phyloP scores from a whole-genome alignment of 306 rosid species.

The Vigna hirtella region DNA sequence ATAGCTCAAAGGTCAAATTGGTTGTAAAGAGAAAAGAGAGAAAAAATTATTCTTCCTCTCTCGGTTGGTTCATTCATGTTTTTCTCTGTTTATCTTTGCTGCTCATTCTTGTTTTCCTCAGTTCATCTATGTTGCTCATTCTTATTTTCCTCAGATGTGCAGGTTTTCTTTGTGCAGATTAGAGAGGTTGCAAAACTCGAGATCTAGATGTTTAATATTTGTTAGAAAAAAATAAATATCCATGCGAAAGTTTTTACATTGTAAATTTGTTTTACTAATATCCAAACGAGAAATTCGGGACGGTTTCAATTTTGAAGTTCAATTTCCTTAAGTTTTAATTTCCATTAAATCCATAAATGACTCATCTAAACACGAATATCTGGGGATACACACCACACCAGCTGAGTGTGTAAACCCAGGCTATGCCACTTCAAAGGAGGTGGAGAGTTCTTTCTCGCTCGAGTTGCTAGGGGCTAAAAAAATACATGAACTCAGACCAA shows the following conservation, averaged over 20 bases:
- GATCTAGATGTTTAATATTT: constrained; percentile 68
- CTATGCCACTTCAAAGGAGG: background rate
- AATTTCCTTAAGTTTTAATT: background rate
- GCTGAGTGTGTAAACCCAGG: background rate
- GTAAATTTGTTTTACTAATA: background rate
- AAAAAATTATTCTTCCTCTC: too few species aligned
- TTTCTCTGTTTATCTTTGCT: too few species aligned
- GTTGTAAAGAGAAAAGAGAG: too few species aligned
- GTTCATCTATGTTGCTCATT: too few species aligned
- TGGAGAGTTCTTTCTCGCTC: background rate
- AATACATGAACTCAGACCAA: background rate
- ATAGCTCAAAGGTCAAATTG: too few species aligned
- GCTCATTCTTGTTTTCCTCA: too few species aligned
- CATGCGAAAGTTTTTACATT: background rate
- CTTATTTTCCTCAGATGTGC: too few species aligned
- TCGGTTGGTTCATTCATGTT: too few species aligned
- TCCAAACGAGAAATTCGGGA: background rate
- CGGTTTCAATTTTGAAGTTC: background rate
- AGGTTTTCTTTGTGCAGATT: constrained; percentile 46
- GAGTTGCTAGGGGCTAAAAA: background rate
- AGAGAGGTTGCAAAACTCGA: constrained; percentile 69
- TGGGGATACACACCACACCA: background rate
- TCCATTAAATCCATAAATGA: background rate
- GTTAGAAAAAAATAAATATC: constrained; percentile 57
- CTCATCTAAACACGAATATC: background rate